These are phyloP conservation scores for Trichoderma sp. DNA, from an alignment of 2,329 filamentous ascomycete species.

Conservation along the genomic window DNA sequence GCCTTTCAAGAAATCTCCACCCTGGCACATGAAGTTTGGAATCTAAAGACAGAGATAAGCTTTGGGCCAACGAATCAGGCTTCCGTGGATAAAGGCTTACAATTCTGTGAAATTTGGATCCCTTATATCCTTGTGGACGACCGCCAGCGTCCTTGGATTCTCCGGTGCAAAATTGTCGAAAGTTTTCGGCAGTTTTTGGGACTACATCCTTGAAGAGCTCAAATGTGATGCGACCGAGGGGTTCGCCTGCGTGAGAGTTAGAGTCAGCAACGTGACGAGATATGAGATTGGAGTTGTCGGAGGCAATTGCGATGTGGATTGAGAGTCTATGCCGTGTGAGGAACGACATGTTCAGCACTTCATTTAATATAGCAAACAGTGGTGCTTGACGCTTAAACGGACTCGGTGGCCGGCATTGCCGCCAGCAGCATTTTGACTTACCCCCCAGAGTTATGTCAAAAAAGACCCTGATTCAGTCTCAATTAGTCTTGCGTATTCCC, in stretches of 20 bases:
- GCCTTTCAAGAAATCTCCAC: slow-evolving; percentile 91
- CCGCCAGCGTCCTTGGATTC: slow-evolving; percentile 78
- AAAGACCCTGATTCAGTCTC: slow-evolving; percentile 52
- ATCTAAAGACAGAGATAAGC: slow-evolving; percentile 55
- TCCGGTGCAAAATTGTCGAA: slow-evolving; percentile 94
- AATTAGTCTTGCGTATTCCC: background rate
- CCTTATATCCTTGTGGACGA: slow-evolving; percentile 88
- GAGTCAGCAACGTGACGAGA: background rate
- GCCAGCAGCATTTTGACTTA: slow-evolving; percentile 38
- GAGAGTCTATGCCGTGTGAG: background rate
- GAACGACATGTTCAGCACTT: background rate
- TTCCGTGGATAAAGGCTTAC: slow-evolving; percentile 50
- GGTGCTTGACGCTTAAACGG: background rate
- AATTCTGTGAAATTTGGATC: slow-evolving; percentile 89
- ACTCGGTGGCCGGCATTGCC: background rate
- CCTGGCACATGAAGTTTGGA: slow-evolving; percentile 95
- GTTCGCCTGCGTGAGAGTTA: slow-evolving; percentile 61
- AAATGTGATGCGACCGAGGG: slow-evolving; percentile 82
- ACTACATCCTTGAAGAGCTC: slow-evolving; percentile 85
- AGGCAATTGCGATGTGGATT: background rate
- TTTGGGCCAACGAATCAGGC: background rate
- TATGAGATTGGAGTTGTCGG: background rate
- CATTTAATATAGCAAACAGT: background rate
- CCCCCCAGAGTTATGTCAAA: slow-evolving; percentile 79
- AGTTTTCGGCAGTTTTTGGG: slow-evolving; percentile 91